Base-by-base conservation (phyloP, 176 grass and related monocot genomes). In the Oryza nivara region DNA sequence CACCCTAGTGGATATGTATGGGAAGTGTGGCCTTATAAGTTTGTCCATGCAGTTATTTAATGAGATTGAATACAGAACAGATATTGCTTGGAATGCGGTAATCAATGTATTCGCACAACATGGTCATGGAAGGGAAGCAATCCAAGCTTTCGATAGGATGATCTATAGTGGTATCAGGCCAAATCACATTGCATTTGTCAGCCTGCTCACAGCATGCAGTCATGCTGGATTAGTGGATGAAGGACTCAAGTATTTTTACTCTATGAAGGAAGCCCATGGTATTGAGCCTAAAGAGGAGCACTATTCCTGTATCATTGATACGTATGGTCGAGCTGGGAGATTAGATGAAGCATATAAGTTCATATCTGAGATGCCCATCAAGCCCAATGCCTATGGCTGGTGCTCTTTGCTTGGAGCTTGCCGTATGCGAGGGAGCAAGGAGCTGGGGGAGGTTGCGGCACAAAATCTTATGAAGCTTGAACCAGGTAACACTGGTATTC, bases 381-480 rank as follows among this genome's bases (percentile, higher is more conserved):
- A 89, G 71, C 92, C 87, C 9, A 94, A 87, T 87, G 92, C 87
- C 3, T 72, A 91, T 89, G 84, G 77, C 38, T 94, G 92, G 89
- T 89, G 89, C 54, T 94, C 89, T 67, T 79, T 94, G 89, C 87
- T 94, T 72, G 68, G 87, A 82, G 89, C 92, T 75, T 94, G 89
- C 41, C 82, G 92, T 64, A 89, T 89, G 73, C 77, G 22, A 72
- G 89, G 92, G 78, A 91, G 91, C 63, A 89, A 85, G 76, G 77
- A 85, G 72, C 74, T 94, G 77, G 92, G 89, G 13, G 84, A 91
- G 92, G 8, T 85, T 74, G 92, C 92, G 5, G 92, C 89, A 0
- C 77, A 85, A 26, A 94, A 94, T 30, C 74, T 94, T 70, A 82
- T 91, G 80, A 91, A 89, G 77, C 89, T 94, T 75, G 92, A 91